Percentiles rank a stretch among this genome's conserved stretches.
Conservation (phyloP, 257 asterid genomes). For the Salvia hispanica region DNA sequence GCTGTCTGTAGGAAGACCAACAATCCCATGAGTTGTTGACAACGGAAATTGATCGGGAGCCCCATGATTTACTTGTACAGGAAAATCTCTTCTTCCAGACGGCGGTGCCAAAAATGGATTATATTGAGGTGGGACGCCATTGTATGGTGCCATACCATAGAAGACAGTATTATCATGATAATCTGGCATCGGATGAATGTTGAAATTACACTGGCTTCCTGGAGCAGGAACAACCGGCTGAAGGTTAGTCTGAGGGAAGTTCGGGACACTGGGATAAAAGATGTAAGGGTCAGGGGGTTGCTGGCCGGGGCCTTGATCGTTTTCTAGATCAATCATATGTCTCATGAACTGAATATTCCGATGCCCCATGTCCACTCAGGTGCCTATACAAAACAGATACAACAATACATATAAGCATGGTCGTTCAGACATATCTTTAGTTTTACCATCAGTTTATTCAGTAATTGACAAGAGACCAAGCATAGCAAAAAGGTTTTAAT, state of each 20-base stretch:
- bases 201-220: too few species aligned
- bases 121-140: too few species aligned
- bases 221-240: conserved; percentile 40
- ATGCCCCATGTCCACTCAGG: conserved; percentile 61
- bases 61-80: conserved; percentile 53
- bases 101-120: conserved; percentile 51
- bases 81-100: conserved; percentile 50
- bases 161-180: conserved; percentile 50
- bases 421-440: background rate
- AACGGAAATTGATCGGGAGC: conserved; percentile 44
- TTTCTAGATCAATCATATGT: conserved; percentile 38
- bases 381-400: conserved; percentile 42
- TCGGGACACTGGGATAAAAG: conserved; percentile 47
- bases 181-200: conserved; percentile 41
- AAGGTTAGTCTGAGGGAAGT: conserved; percentile 51
- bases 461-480: too few species aligned
- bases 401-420: conserved; percentile 22
- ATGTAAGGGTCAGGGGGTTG: conserved; percentile 57
- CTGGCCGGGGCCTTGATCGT: conserved; percentile 56
- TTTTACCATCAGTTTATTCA: too few species aligned
- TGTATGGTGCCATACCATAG: conserved; percentile 34
- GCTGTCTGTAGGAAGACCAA: conserved; percentile 36
- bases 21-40: conserved; percentile 27
- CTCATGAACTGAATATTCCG: conserved; percentile 42
- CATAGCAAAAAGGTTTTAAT: too few species aligned